Evolutionary conservation across 768 basidiomycete genomes (phyloP).

Genomic region (Pleurotus djamor): DNA sequence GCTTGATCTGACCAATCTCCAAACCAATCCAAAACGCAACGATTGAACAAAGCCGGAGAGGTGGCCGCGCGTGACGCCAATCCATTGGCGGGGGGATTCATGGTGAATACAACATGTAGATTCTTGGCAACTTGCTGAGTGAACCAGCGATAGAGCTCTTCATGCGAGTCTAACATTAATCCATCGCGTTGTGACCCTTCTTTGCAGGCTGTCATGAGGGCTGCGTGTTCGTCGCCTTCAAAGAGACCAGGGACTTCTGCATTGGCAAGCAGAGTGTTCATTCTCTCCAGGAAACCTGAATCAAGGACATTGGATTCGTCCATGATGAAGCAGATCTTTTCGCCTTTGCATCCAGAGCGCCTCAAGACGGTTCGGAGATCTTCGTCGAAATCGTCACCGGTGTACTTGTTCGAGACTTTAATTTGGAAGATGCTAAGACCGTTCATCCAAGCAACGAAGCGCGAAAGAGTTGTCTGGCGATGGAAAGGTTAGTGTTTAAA

Average conservation of each 20-base stretch:
- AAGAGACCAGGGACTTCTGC: conserved; percentile 99
- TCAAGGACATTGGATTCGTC: conserved; percentile 99
- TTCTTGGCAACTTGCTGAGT: conserved; percentile 98
- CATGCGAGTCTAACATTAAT: conserved; percentile 96
- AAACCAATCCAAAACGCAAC: conserved; percentile 99
- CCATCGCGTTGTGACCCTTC: conserved; percentile 99
- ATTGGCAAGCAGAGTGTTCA: conserved; percentile 98
- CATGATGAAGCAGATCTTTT: conserved; percentile 99
- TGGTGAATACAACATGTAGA: conserved; percentile 97
- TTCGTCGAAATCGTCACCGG: conserved; percentile 97
- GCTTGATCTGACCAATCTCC: conserved; percentile 99
- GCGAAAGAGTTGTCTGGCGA: conserved; percentile 87
- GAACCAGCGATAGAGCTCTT: conserved; percentile 98
- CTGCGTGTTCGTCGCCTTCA: conserved; percentile 98
- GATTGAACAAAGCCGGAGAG: conserved; percentile 97
- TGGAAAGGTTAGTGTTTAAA: conserved; percentile 12
- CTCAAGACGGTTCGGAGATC: conserved; percentile 94
- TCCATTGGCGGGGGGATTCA: conserved; percentile 97
- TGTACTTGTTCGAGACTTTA: conserved; percentile 99
- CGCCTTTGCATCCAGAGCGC: conserved; percentile 95
- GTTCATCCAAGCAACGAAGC: conserved; percentile 99
- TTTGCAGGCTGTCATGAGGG: conserved; percentile 98
- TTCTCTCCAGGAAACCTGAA: conserved; percentile 98
- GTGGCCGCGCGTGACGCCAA: conserved; percentile 95
- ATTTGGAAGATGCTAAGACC: conserved; percentile 99